Evolutionary conservation across 805 yeast species (phyloP), one percentile per base, ranked within the genome.

Genomic region (Starmerella bacillaris): DNA sequence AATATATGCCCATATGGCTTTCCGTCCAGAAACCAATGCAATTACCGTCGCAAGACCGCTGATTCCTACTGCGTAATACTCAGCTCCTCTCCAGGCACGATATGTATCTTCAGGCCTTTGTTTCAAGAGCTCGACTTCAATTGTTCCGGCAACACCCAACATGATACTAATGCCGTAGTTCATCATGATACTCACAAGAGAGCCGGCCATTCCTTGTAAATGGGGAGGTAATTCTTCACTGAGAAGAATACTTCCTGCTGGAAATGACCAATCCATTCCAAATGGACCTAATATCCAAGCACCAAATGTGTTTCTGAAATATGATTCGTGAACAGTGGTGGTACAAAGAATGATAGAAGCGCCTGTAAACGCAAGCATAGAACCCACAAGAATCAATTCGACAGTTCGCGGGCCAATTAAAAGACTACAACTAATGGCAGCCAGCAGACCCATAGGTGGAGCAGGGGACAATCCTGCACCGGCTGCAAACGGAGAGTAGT

Each of bases 241-340:
- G 24, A 77, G 51, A 14, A 74, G 63, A 32, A 76, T 60, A 0
- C 80, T 67, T 0, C 77, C 73, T 1, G 83, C 72, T 0, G 86
- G 84, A 51, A 76, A 77, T 20, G 78, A 70, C 50, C 72, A 58
- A 51, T 77, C 86, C 82, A 77, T 75, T 3, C 82, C 89, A 61
- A 73, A 73, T 12, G 74, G 65, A 3, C 69, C 56, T 6, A 76
- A 53, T 11, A 72, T 43, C 63, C 67, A 60, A 14, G 65, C 63
- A 5, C 73, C 71, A 43, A 78, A 61, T 2, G 68, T 53, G 49
- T 72, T 61, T 7, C 64, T 58, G 66, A 71, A 78, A 49, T 65
- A 78, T 0, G 65, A 56, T 48, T 76, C 78, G 36, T 65, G 43
- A 1, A 65, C 62, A 0, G 80, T 80, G 34, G 70, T 61, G 0